These are phyloP conservation scores for Kuraishia molischiana DNA, from an alignment of 805 yeast species.

Conservation along the genomic window DNA sequence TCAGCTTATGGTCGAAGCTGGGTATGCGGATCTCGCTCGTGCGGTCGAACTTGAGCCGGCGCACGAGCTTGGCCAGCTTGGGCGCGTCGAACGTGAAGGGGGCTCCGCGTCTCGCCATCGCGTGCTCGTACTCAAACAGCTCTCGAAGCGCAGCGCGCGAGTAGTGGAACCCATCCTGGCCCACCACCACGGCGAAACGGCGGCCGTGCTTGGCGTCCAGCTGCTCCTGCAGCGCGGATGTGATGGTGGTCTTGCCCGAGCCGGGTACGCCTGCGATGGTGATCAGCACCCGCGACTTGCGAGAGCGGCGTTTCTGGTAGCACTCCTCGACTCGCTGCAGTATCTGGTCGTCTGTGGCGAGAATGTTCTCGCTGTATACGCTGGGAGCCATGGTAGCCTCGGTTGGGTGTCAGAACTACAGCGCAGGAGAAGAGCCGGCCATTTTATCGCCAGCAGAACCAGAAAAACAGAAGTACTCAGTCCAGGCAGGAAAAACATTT, in stretches of 20 bases:
- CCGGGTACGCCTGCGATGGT: conserved; percentile 33
- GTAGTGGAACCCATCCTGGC: conserved; percentile 27
- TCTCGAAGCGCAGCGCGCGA: conserved; percentile 20
- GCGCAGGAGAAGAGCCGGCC: no score
- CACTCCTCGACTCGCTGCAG: not conserved
- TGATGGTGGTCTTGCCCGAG: conserved; percentile 31
- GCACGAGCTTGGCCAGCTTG: conserved; percentile 16
- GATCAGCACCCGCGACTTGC: conserved; percentile 25
- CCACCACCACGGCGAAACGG: conserved; percentile 7
- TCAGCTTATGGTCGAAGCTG: conserved; percentile 28
- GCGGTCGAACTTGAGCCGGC: conserved; percentile 1
- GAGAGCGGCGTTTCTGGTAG: conserved; percentile 28
- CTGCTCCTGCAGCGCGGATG: conserved; percentile 5
- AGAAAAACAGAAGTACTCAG: no score
- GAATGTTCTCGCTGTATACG: no score
- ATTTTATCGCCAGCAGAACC: no score
- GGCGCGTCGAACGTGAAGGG: conserved; percentile 34
- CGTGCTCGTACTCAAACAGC: conserved; percentile 25
- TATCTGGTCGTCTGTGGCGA: not conserved
- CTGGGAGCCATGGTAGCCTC: no score
- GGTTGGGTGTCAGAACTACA: no score
- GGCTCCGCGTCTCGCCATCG: conserved; percentile 34
- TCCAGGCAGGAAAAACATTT: no score
- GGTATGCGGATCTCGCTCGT: conserved; percentile 11
- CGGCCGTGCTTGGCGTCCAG: conserved; percentile 23